Evolutionary conservation across 83 land plant species (phyloP).

Genomic region (Isoetes engelmannii): DNA sequence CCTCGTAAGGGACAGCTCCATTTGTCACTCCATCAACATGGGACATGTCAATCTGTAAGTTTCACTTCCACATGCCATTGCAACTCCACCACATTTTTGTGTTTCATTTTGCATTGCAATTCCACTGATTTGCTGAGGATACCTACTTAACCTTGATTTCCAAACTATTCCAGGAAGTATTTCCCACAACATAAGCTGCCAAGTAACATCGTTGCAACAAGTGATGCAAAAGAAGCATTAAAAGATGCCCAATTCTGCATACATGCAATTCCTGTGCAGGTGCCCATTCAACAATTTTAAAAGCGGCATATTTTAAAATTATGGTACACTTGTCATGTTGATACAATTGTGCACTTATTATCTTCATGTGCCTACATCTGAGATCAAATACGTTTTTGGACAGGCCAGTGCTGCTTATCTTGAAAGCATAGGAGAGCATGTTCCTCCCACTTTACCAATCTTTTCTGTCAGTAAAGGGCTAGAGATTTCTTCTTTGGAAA

Average conservation of each 20-base stretch:
- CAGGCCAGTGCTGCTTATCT: constrained; percentile 85
- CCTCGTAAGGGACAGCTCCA: constrained; percentile 53
- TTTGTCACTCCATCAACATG: constrained; percentile 65
- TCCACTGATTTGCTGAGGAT: too few species aligned
- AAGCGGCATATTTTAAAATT: not conserved
- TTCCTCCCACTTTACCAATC: constrained; percentile 70
- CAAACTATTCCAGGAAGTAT: constrained; percentile 46
- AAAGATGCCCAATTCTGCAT: constrained; percentile 70
- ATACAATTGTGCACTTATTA: too few species aligned
- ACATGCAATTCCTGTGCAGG: constrained; percentile 62
- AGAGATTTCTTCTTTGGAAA: constrained; percentile 71
- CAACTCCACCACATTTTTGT: too few species aligned
- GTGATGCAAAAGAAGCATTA: constrained; percentile 62
- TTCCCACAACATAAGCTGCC: constrained; percentile 73
- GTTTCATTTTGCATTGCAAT: too few species aligned
- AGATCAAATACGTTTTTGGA: constrained; percentile 16
- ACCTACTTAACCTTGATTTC: too few species aligned
- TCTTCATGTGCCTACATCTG: too few species aligned
- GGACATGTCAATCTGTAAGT: constrained; percentile 46
- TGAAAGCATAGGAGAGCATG: constrained; percentile 53
- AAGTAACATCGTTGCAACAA: constrained; percentile 66
- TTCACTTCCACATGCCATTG: too few species aligned
- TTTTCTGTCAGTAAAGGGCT: constrained; percentile 90
- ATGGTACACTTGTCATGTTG: not conserved
- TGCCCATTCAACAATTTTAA: not conserved